phyloP scores from a whole-genome alignment of 345 rosid species.

The Citrus sp. region DNA sequence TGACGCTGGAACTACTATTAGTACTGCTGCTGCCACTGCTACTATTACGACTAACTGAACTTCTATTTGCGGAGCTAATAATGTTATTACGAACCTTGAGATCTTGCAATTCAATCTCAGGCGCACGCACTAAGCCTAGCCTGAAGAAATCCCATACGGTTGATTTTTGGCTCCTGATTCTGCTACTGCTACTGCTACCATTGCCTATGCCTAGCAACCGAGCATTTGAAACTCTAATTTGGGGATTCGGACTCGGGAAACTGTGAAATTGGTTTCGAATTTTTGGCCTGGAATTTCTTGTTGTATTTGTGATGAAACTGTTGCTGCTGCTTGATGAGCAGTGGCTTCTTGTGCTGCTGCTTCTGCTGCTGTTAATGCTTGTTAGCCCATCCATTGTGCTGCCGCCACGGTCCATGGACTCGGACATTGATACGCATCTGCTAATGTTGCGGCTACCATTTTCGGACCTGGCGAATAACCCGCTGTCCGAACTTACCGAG shows the following conservation, averaged over 20 bases:
- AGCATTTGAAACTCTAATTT: constrained; percentile 42
- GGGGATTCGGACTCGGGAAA: constrained; percentile 79
- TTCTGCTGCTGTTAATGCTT: constrained; percentile 38
- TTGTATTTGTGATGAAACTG: not conserved
- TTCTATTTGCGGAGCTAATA: constrained; percentile 24
- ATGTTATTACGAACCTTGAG: constrained; percentile 35
- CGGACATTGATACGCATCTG: constrained; percentile 45
- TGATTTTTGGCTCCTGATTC: constrained; percentile 37
- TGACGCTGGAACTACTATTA: constrained; percentile 35
- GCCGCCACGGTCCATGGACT: constrained; percentile 45
- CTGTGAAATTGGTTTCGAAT: constrained; percentile 42
- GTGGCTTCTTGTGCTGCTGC: constrained; percentile 41
- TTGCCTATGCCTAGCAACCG: constrained; percentile 23
- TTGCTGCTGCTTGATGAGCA: constrained; percentile 24
- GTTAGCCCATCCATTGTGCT: constrained; percentile 20
- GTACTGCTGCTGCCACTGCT: constrained; percentile 50
- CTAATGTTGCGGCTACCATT: constrained; percentile 10
- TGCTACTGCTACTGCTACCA: constrained; percentile 6
- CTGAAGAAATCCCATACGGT: constrained; percentile 71
- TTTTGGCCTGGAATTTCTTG: constrained; percentile 32
- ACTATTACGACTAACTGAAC: constrained; percentile 53
- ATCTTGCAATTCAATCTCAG: constrained; percentile 66
- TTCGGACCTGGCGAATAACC: constrained; percentile 8
- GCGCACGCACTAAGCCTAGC: constrained; percentile 67
- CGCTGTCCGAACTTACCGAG: constrained; percentile 54